phyloP scores from a whole-genome alignment of 108 stramenopile species.

The Parietichytrium sp. region DNA sequence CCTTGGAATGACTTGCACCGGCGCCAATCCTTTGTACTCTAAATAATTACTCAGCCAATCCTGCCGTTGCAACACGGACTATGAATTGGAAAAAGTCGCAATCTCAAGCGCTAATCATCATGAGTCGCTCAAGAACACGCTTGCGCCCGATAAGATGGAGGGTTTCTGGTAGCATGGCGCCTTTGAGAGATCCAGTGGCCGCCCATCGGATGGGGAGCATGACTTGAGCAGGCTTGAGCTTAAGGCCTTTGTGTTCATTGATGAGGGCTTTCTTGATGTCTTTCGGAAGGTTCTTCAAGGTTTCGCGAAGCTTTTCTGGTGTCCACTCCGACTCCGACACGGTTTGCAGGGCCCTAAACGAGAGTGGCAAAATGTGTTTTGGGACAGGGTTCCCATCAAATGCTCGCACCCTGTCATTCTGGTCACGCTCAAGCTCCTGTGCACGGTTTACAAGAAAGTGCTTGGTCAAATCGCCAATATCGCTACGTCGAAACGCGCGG shows the following conservation, averaged over 20 bases:
- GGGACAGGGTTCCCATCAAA: background rate
- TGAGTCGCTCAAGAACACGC: background rate
- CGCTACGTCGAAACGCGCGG: background rate
- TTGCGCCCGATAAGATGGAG: background rate
- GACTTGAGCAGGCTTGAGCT: background rate
- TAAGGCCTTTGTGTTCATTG: background rate
- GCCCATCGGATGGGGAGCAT: slow-evolving; percentile 39
- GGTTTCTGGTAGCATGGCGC: slow-evolving; percentile 16
- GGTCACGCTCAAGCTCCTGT: background rate
- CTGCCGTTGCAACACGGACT: too few species aligned
- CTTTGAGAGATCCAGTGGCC: background rate
- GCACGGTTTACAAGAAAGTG: background rate
- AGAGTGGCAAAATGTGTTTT: background rate
- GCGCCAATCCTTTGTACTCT: too few species aligned
- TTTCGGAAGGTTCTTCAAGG: background rate
- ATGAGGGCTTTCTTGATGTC: background rate
- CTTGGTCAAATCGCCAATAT: background rate
- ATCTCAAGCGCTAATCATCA: too few species aligned
- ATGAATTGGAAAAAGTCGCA: too few species aligned
- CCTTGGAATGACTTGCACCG: too few species aligned
- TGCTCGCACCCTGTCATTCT: background rate
- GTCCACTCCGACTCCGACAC: background rate
- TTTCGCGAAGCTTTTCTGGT: background rate
- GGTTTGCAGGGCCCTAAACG: background rate
- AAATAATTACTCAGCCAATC: too few species aligned